These are phyloP conservation scores for Vitis hybrid DNA, from an alignment of 177 flowering plant species.

Conservation along the genomic window DNA sequence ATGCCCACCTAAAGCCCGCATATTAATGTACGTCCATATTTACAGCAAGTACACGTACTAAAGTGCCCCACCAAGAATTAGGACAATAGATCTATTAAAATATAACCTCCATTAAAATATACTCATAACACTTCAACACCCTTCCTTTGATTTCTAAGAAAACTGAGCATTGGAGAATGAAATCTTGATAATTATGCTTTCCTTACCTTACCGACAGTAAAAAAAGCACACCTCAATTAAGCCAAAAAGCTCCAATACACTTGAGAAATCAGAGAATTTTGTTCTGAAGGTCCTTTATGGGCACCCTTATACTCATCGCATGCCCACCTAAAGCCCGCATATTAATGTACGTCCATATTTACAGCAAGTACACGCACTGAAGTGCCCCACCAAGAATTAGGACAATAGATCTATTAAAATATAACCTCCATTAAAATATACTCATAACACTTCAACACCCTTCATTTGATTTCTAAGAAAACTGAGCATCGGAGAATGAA, in stretches of 20 bases:
- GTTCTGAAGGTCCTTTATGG: constrained; percentile 57
- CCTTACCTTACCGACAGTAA: too few relatives aligned
- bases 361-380: constrained; percentile 30
- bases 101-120: neutral
- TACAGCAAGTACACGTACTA: constrained; percentile 32
- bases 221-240: too few relatives aligned
- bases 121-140: too few relatives aligned
- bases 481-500: neutral
- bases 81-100: constrained; percentile 16
- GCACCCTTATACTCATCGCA: constrained; percentile 15
- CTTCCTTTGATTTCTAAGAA: neutral
- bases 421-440: neutral
- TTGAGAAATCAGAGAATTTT: too few relatives aligned
- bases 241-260: too few relatives aligned
- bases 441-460: too few relatives aligned
- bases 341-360: constrained; percentile 34
- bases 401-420: constrained; percentile 12
- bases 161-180: neutral
- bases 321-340: constrained; percentile 41
- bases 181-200: too few relatives aligned
- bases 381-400: constrained; percentile 44
- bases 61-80: constrained; percentile 42
- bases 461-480: neutral
- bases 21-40: constrained; percentile 33
- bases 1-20: constrained; percentile 41